Evolutionary conservation across 345 rosid genomes (phyloP).

Genomic region (Mangifera indica): DNA sequence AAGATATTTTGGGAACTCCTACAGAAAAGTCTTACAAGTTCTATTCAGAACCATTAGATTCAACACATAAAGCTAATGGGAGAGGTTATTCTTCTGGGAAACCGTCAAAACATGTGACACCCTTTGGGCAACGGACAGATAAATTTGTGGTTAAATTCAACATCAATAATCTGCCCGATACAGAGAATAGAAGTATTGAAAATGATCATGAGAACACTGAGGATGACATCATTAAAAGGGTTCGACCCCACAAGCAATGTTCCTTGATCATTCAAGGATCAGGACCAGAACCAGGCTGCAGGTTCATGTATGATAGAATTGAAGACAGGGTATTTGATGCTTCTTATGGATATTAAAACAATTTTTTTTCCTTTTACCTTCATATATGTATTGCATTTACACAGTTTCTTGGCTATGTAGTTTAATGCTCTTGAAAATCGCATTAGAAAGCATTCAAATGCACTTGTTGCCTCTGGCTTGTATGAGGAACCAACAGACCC

Average conservation of each 20-base stretch:
- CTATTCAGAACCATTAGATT: conserved; percentile 48
- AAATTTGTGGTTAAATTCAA: conserved; percentile 67
- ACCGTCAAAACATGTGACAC: conserved; percentile 59
- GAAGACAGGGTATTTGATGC: conserved; percentile 68
- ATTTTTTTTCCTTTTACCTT: conserved; percentile 12
- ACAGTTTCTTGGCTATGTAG: conserved; percentile 28
- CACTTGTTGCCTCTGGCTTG: conserved; percentile 55
- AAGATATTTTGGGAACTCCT: conserved; percentile 60
- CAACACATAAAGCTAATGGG: conserved; percentile 36
- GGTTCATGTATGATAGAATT: conserved; percentile 81
- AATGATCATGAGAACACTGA: conserved; percentile 41
- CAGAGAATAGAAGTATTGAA: conserved; percentile 36
- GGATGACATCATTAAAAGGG: conserved; percentile 76
- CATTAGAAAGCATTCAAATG: conserved; percentile 54
- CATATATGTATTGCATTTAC: conserved; percentile 20
- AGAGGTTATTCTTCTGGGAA: conserved; percentile 64
- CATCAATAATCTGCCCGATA: conserved; percentile 42
- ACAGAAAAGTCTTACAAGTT: conserved; percentile 41
- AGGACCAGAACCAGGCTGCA: conserved; percentile 77
- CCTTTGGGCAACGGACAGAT: conserved; percentile 66
- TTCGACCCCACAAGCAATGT: conserved; percentile 55
- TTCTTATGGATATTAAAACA: conserved; percentile 8
- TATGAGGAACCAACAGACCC: conserved; percentile 81
- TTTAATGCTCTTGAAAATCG: conserved; percentile 72
- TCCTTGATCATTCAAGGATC: conserved; percentile 53